phyloP scores from a whole-genome alignment of 345 rosid genomes.

The Corchorus olitorius region DNA sequence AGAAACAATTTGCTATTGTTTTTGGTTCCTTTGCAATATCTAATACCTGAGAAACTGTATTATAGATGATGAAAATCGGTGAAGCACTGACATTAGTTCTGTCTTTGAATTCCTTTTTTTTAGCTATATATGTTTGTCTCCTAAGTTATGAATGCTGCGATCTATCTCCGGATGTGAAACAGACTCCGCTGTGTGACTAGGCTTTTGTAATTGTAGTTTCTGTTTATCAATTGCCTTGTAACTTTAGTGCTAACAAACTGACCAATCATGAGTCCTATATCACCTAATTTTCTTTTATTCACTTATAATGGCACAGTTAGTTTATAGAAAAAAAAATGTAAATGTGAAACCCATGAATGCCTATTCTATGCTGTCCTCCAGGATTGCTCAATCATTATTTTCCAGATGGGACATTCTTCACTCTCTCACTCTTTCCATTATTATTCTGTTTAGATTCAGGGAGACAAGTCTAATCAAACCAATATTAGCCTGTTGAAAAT shows the following conservation, averaged over 20 bases:
- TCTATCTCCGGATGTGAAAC: neutral
- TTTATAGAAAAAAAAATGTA: neutral
- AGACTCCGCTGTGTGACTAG: neutral
- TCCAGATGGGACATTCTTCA: slow-evolving; percentile 1
- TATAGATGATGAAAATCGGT: neutral
- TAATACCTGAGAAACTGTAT: no score
- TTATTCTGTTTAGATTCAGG: neutral
- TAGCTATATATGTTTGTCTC: neutral
- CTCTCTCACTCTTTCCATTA: neutral
- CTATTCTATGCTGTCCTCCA: neutral
- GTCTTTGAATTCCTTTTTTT: neutral
- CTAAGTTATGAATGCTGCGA: neutral
- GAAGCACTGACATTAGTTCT: neutral
- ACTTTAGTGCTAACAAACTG: neutral
- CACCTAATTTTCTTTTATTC: neutral
- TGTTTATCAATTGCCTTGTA: neutral
- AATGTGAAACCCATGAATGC: neutral
- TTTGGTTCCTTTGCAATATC: neutral
- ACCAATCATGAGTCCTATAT: neutral
- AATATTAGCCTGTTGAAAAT: neutral
- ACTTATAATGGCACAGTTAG: neutral
- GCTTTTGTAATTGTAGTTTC: neutral
- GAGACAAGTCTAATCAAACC: neutral
- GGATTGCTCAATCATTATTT: slow-evolving; percentile 1
- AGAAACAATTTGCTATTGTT: neutral